Base-by-base conservation (phyloP, 768 basidiomycete species). In the Podaxis mareebaensis region DNA sequence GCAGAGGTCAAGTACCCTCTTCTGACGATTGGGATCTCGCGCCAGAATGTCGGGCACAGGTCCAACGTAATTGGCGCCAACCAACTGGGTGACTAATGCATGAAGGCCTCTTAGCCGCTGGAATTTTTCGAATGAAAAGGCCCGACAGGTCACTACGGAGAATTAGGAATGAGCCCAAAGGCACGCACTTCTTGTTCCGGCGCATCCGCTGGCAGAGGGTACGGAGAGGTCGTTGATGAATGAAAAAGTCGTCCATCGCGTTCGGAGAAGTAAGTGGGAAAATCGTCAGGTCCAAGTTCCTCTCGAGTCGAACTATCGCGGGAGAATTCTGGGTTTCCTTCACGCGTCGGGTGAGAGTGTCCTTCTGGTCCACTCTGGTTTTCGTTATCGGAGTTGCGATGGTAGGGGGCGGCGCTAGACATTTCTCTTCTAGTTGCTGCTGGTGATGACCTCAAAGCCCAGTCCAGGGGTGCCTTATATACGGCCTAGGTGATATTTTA, bases 141-240 rank as follows among this genome's bases (percentile, higher is more conserved):
- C 39, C 36, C 53, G 40, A 42, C 30, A 30, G 12, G 38, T 55
- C n/a, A 52, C n/a, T 56, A 28, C 11, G 33, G 40, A 49, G 33
- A 5, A 51, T 2, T 12, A 33, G 17, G 46, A 15, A 44, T 36
- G 62, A 49, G 38, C 59, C n/a, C 52, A 15, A 40, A 33, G 52
- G 20, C 33, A 76, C 82, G 39, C 71, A 92, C 92, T 73, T 82
- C 75, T 71, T 88, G 87, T 73, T 93, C 92, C 4, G 77, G 78
- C 17, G 82, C 79, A 72, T 93, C 91, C 4, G 87, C 86, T 49
- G 92, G 92, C 53, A 93, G 76, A 12, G 87, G 86, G 71, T 93
- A 93, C 54, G 86, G 87, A 51, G 84, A 81, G 66, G 68, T 75
- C 74, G 77, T 75, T 77, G 85, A 83, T 68, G 88, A 87, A 78